These are phyloP conservation scores for Sphaerosporella brunnea DNA, from an alignment of 495 filamentous ascomycete genomes.

Conservation along the genomic window DNA sequence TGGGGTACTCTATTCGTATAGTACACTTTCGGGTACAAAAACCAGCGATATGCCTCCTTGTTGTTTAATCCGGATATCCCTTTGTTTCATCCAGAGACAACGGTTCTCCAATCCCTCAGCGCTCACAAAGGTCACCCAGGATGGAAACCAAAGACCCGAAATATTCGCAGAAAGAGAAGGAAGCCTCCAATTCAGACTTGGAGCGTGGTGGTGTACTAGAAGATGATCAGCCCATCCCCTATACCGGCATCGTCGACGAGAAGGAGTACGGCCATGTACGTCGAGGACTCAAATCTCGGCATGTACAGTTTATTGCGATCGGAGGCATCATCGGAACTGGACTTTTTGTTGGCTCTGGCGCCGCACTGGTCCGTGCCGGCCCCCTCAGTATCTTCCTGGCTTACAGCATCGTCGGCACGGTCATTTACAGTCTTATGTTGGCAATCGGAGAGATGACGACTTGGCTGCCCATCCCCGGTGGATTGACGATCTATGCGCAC, in stretches of 20 bases:
- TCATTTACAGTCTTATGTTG: slow-evolving; percentile 22
- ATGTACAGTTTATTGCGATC: slow-evolving; percentile 51
- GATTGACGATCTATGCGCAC: slow-evolving; percentile 48
- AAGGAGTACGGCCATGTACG: slow-evolving; percentile 23
- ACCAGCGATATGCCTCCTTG: too few relatives aligned
- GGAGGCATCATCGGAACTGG: slow-evolving; percentile 55
- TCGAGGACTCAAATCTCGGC: slow-evolving; percentile 18
- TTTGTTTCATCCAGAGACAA: background rate
- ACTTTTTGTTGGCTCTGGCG: slow-evolving; percentile 37
- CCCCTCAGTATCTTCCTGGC: slow-evolving; percentile 37
- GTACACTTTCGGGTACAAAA: too few relatives aligned
- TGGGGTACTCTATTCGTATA: too few relatives aligned
- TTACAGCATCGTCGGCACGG: slow-evolving; percentile 35
- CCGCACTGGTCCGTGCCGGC: slow-evolving; percentile 32
- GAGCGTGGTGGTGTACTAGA: slow-evolving; percentile 9
- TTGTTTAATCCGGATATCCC: too few relatives aligned
- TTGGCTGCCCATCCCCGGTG: slow-evolving; percentile 45
- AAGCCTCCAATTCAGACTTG: slow-evolving; percentile 7
- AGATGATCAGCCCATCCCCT: slow-evolving; percentile 10
- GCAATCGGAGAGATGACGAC: slow-evolving; percentile 36
- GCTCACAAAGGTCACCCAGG: background rate
- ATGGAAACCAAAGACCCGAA: background rate
- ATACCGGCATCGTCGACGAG: slow-evolving; percentile 19
- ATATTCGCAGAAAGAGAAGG: background rate
- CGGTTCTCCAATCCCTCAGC: background rate